A percentile compares a stretch with the other conserved stretches of the same genome.
Evolutionary conservation across 208 protist genomes (phyloP).

Genomic region (Acanthamoeba triangularis): DNA sequence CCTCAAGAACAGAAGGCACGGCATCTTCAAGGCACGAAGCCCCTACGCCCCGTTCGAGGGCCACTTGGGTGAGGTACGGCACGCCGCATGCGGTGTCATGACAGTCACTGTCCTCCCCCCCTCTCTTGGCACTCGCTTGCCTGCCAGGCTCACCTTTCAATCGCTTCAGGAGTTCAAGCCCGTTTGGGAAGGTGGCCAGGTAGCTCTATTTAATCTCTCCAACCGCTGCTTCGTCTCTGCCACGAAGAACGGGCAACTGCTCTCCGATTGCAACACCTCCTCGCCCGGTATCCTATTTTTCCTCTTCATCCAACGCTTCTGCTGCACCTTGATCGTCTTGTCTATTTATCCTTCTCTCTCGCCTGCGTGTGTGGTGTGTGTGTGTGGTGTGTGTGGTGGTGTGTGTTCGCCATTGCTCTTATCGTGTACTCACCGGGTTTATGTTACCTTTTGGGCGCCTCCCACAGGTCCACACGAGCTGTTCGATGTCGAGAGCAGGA

Average conservation of each 20-base stretch:
- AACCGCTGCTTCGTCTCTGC: conserved; percentile 43
- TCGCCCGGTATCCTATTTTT: background rate
- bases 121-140: background rate
- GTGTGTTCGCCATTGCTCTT: background rate
- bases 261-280: conserved; percentile 50
- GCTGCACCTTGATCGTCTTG: background rate
- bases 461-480: conserved; percentile 31
- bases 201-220: conserved; percentile 1
- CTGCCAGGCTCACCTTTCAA: background rate
- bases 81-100: background rate
- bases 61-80: conserved; percentile 25
- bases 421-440: background rate
- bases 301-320: background rate
- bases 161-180: conserved; percentile 30
- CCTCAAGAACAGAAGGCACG: conserved; percentile 38
- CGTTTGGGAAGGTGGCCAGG: background rate
- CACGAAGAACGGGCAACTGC: conserved; percentile 15
- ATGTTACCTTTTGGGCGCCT: background rate
- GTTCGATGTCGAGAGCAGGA: conserved; percentile 59
- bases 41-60: conserved; percentile 15
- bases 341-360: background rate
- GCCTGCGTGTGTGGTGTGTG: background rate
- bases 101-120: background rate
- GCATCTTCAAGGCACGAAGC: conserved; percentile 44
- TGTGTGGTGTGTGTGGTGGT: background rate